A percentile compares a stretch with the other conserved stretches of the same genome.
phyloP scores from a whole-genome alignment of 257 asterid genomes.

The Nemophila menziesii region DNA sequence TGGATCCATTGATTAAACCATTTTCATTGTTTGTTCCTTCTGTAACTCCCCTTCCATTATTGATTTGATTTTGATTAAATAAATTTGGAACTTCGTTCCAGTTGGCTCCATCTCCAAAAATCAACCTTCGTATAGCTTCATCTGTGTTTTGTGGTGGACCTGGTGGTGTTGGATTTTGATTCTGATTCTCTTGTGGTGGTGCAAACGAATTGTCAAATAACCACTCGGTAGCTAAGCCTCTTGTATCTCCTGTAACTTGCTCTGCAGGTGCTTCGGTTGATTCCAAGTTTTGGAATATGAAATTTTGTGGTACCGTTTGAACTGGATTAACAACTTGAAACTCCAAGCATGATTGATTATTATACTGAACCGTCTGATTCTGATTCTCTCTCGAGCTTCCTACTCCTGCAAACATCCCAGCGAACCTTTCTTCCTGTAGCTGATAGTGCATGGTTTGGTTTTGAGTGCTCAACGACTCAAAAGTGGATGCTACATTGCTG shows the following conservation, averaged over 20 bases:
- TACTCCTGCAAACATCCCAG: constrained; percentile 45
- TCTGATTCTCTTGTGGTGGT: no score
- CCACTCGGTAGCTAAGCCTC: constrained; percentile 59
- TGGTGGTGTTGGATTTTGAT: no score
- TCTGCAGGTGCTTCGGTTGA: constrained; percentile 19
- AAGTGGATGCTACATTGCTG: constrained; percentile 47
- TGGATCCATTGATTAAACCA: no score
- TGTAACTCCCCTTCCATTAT: no score
- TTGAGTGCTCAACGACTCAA: constrained; percentile 67
- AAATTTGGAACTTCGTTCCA: no score
- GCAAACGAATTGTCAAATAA: constrained; percentile 42
- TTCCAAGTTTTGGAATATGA: constrained; percentile 57
- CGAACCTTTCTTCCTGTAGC: constrained; percentile 69
- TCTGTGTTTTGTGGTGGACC: no score
- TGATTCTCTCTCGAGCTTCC: no score
- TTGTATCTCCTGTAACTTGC: constrained; percentile 20
- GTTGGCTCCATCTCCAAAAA: no score
- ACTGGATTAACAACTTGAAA: constrained; percentile 13
- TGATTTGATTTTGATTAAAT: no score
- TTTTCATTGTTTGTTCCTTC: no score
- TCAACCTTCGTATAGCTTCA: no score
- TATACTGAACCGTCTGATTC: constrained; percentile 11
- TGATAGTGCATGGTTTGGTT: constrained; percentile 90
- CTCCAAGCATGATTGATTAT: constrained; percentile 1
- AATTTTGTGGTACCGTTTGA: constrained; percentile 54